phyloP scores from a whole-genome alignment of 1,284 basidiomycete species.

The Ganoderma sinense region DNA sequence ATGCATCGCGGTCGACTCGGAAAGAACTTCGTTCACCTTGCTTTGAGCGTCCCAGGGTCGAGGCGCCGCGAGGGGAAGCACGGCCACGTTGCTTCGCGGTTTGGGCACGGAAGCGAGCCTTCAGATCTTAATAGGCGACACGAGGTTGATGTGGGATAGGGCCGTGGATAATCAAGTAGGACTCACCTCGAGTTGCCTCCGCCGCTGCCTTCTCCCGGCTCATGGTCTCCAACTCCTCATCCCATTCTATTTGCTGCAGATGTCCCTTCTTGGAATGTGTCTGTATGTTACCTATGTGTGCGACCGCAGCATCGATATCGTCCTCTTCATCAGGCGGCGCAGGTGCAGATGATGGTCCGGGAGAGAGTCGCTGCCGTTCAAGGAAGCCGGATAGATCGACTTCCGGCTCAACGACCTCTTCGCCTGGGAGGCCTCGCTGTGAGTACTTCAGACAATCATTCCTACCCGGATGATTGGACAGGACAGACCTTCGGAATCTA shows the following conservation, averaged over 20 bases:
- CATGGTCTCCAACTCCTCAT: constrained; percentile 67
- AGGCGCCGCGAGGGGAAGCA: constrained; percentile 18
- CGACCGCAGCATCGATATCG: constrained; percentile 68
- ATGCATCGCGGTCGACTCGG: not conserved
- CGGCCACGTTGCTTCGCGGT: constrained; percentile 54
- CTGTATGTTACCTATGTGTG: constrained; percentile 42
- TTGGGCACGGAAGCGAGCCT: constrained; percentile 69
- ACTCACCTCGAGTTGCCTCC: constrained; percentile 73
- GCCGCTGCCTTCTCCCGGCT: constrained; percentile 72
- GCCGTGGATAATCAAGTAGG: not conserved
- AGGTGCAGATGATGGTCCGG: constrained; percentile 37
- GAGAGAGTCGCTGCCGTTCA: constrained; percentile 59
- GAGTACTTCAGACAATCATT: not conserved
- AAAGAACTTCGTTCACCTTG: constrained; percentile 41
- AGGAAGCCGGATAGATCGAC: constrained; percentile 75
- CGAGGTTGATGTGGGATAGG: not conserved
- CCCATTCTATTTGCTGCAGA: constrained; percentile 70
- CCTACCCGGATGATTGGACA: not conserved
- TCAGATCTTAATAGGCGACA: constrained; percentile 60
- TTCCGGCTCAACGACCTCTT: constrained; percentile 73
- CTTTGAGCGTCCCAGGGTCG: constrained; percentile 33
- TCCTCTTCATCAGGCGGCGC: constrained; percentile 53
- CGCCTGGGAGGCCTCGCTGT: constrained; percentile 49
- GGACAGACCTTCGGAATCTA: constrained; percentile 67
- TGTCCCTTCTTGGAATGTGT: constrained; percentile 63